Percentiles rank a stretch among this genome's conserved stretches.
Conservation (phyloP, 2,329 filamentous ascomycete species). For the Fusarium sp. region DNA sequence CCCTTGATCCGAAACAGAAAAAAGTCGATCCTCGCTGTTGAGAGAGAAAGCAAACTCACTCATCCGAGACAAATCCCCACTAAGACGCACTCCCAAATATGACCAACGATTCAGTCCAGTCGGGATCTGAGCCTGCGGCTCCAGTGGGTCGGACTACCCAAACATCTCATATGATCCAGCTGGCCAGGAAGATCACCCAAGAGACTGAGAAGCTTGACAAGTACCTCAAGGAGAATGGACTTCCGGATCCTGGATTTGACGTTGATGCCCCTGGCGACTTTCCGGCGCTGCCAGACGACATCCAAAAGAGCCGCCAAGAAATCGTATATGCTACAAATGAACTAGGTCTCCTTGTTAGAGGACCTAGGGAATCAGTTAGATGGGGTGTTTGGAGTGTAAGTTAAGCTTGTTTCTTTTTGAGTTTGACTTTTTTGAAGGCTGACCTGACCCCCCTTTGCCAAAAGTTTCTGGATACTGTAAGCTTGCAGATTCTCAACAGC, state of each 20-base stretch:
- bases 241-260: constrained; percentile 60
- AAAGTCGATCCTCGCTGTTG: background rate
- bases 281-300: constrained; percentile 59
- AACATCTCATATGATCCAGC: constrained; percentile 56
- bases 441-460: background rate
- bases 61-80: background rate
- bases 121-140: background rate
- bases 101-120: background rate
- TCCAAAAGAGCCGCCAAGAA: constrained; percentile 59
- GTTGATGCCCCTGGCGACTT: constrained; percentile 59
- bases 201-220: constrained; percentile 64
- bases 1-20: background rate
- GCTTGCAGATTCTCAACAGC: constrained; percentile 63
- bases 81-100: background rate
- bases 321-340: constrained; percentile 63
- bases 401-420: constrained; percentile 24
- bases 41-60: background rate
- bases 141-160: constrained; percentile 20
- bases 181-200: constrained; percentile 61
- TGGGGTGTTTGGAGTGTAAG: constrained; percentile 66
- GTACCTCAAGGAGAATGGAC: constrained; percentile 58
- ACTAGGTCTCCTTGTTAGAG: constrained; percentile 60
- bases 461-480: constrained; percentile 64
- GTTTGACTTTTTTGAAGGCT: constrained; percentile 11
- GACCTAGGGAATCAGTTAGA: constrained; percentile 63